Evolutionary conservation across 2,329 filamentous ascomycete genomes (phyloP).

Genomic region (Fusarium mangiferae): DNA sequence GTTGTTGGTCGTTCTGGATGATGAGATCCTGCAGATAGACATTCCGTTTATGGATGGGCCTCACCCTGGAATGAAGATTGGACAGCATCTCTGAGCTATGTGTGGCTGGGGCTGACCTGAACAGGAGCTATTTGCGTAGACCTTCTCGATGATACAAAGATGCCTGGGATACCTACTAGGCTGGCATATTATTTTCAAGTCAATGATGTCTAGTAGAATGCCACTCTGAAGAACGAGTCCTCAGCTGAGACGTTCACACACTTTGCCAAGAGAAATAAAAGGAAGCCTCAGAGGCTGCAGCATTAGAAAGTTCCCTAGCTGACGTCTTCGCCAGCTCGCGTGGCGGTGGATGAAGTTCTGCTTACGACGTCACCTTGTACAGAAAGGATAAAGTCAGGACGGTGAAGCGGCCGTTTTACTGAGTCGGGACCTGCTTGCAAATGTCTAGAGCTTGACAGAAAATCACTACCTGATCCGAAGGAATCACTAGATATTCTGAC

Average conservation of each 20-base stretch:
- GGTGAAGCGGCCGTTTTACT: conserved; percentile 20
- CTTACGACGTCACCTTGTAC: conserved; percentile 42
- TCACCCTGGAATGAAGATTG: conserved; percentile 7
- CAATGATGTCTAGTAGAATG: background rate
- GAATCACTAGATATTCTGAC: background rate
- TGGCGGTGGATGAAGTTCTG: conserved; percentile 38
- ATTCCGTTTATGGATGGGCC: background rate
- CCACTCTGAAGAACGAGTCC: background rate
- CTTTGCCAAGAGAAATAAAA: conserved; percentile 32
- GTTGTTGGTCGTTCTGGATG: background rate
- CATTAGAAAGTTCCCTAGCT: conserved; percentile 39
- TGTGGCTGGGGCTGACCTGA: conserved; percentile 30
- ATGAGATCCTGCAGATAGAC: background rate
- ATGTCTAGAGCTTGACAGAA: background rate
- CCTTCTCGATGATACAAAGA: conserved; percentile 1
- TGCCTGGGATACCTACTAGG: conserved; percentile 2
- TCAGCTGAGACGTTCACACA: background rate
- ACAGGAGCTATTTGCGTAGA: background rate
- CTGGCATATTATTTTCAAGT: conserved; percentile 5
- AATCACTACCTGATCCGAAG: background rate
- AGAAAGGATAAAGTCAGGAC: conserved; percentile 32
- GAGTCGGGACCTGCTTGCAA: background rate
- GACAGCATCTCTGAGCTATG: conserved; percentile 1
- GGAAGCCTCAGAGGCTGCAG: conserved; percentile 44
- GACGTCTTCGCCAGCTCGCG: conserved; percentile 36